Evolutionary conservation across 331 rosid species (phyloP).

Genomic region (Telfairia occidentalis): DNA sequence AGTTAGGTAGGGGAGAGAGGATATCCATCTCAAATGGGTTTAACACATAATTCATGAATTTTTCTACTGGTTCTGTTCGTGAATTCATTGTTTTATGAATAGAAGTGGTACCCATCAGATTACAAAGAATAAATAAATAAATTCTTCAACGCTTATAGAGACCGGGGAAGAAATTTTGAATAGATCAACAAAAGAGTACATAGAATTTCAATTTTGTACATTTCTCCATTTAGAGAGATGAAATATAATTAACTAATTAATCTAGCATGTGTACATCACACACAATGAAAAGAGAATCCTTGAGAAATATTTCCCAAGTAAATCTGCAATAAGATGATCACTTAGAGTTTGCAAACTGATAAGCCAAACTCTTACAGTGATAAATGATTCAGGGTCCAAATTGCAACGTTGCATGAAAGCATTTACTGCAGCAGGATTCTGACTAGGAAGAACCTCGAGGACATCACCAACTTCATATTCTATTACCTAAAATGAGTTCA

Average conservation of each 20-base stretch:
- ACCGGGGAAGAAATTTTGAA: not conserved
- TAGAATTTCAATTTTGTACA: not conserved
- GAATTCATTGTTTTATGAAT: not conserved
- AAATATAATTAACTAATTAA: not conserved
- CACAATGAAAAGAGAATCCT: not conserved
- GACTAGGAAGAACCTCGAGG: constrained; percentile 77
- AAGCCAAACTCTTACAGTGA: constrained; percentile 47
- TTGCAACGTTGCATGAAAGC: constrained; percentile 56
- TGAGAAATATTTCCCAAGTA: not conserved
- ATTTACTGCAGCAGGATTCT: constrained; percentile 55
- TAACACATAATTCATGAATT: not conserved
- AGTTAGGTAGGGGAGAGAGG: not conserved
- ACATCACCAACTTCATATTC: constrained; percentile 62
- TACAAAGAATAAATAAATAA: not conserved
- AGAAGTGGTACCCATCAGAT: not conserved
- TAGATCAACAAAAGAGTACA: not conserved
- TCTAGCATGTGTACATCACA: not conserved
- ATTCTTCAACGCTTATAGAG: not conserved
- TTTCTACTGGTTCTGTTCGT: not conserved
- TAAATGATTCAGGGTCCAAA: constrained; percentile 67
- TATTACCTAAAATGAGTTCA: constrained; percentile 29
- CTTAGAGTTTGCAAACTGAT: not conserved
- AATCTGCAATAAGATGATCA: not conserved
- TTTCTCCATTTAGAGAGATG: not conserved
- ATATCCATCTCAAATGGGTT: not conserved